phyloP scores from a whole-genome alignment of 78 protist species.

The Cyanophora paradoxa region DNA sequence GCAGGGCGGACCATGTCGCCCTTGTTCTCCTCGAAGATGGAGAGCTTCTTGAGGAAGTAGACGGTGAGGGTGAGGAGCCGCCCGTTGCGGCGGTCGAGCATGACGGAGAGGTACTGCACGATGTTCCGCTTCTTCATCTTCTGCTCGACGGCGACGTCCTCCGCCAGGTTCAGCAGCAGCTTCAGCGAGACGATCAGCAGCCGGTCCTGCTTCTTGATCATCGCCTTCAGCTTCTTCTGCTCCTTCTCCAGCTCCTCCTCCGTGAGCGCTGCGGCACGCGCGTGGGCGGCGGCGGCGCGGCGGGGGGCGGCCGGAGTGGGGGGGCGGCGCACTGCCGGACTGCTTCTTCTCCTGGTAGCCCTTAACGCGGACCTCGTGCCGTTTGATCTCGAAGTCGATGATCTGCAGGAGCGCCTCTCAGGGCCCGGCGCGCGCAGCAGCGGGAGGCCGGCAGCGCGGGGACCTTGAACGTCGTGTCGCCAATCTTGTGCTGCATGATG shows the following conservation, averaged over 20 bases:
- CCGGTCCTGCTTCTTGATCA: not conserved
- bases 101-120: not conserved
- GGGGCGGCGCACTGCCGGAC: too few species aligned
- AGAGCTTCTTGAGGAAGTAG: conserved; percentile 6
- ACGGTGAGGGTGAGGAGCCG: not conserved
- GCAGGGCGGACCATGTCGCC: not conserved
- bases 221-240: not conserved
- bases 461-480: too few species aligned
- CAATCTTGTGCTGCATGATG: too few species aligned
- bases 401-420: too few species aligned
- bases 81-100: not conserved
- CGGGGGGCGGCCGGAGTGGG: too few species aligned
- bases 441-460: too few species aligned
- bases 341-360: too few species aligned
- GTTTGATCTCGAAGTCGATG: too few species aligned
- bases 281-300: too few species aligned
- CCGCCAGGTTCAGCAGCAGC: conserved; percentile 7
- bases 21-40: not conserved
- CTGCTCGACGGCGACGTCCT: not conserved
- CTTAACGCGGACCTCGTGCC: too few species aligned
- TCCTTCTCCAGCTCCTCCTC: conserved; percentile 8
- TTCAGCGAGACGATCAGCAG: conserved; percentile 6
- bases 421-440: too few species aligned
- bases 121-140: conserved; percentile 1
- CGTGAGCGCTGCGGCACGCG: too few species aligned